phyloP scores from a whole-genome alignment of 202 grass and related monocot species.

The Setaria viridis region DNA sequence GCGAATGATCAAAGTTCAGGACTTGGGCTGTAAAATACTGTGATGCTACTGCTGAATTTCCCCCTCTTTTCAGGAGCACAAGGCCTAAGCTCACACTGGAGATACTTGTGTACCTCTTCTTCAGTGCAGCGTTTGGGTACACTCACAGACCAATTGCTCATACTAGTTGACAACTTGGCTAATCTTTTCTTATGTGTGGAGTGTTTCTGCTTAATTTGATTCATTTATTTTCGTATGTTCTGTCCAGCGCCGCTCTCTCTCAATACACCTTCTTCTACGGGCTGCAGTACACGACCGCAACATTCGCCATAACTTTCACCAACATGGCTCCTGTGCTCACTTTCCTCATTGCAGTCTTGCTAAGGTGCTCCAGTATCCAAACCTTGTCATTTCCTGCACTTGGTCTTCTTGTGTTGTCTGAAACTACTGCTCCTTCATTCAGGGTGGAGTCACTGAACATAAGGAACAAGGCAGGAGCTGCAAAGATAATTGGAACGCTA shows the following conservation, averaged over 20 bases:
- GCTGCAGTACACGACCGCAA: conserved; percentile 66
- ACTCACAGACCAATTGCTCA: background rate
- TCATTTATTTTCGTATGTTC: conserved; percentile 23
- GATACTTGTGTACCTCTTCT: conserved; percentile 77
- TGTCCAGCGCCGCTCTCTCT: conserved; percentile 72
- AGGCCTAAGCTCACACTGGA: conserved; percentile 72
- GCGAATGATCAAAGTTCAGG: background rate
- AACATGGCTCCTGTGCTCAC: conserved; percentile 74
- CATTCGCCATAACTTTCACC: conserved; percentile 75
- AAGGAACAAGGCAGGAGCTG: conserved; percentile 67
- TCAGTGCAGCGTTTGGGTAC: conserved; percentile 74
- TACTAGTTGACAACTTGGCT: background rate
- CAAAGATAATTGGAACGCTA: conserved; percentile 65
- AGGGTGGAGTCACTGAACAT: conserved; percentile 81
- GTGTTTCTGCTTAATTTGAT: conserved; percentile 30
- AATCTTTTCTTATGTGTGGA: background rate
- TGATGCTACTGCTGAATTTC: conserved; percentile 1
- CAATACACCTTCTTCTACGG: conserved; percentile 80
- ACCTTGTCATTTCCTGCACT: background rate
- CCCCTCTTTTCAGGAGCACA: conserved; percentile 48
- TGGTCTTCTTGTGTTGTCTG: conserved; percentile 4
- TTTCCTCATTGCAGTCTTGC: conserved; percentile 60
- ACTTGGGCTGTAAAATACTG: background rate
- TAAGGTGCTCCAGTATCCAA: conserved; percentile 46
- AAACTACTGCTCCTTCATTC: conserved; percentile 1